A percentile compares a stretch with the other conserved stretches of the same genome.
These are phyloP conservation scores for Aspergillus cejpii DNA, from an alignment of 2,329 filamentous ascomycete species.

Conservation along the genomic window DNA sequence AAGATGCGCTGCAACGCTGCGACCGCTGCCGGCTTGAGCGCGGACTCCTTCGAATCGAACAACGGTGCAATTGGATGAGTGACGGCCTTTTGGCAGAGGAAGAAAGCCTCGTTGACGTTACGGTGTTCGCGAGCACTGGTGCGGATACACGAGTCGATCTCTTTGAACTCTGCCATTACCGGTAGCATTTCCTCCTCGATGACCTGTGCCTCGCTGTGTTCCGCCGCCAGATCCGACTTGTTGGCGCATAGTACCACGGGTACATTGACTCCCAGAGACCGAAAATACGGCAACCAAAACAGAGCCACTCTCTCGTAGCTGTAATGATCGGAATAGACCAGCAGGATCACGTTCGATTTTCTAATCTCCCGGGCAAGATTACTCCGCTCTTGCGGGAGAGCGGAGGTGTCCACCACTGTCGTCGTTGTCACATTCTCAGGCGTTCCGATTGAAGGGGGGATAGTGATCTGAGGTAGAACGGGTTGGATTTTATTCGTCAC, in stretches of 20 bases:
- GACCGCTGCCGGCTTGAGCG: conserved; percentile 80
- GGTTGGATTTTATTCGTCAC: conserved; percentile 92
- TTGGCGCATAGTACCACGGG: conserved; percentile 95
- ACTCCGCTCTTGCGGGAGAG: conserved; percentile 84
- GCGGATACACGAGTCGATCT: conserved; percentile 95
- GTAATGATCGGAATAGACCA: conserved; percentile 98
- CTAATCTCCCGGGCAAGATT: conserved; percentile 88
- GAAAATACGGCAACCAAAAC: conserved; percentile 98
- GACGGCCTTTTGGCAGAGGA: conserved; percentile 95
- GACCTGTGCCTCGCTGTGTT: conserved; percentile 71
- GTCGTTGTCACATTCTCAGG: conserved; percentile 96
- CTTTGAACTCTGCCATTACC: conserved; percentile 96
- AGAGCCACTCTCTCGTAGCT: conserved; percentile 95
- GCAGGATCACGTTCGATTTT: conserved; percentile 91
- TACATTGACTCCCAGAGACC: conserved; percentile 95
- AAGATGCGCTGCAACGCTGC: conserved; percentile 85
- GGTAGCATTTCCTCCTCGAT: conserved; percentile 97
- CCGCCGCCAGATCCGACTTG: conserved; percentile 80
- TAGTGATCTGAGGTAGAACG: conserved; percentile 88
- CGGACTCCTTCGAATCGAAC: conserved; percentile 89
- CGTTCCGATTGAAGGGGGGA: conserved; percentile 85
- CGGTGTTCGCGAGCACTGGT: conserved; percentile 86
- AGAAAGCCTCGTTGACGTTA: conserved; percentile 95
- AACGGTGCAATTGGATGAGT: conserved; percentile 94
- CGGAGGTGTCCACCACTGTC: conserved; percentile 87